Base-by-base conservation (phyloP, 768 basidiomycete species). In the Pisolithus albus region DNA sequence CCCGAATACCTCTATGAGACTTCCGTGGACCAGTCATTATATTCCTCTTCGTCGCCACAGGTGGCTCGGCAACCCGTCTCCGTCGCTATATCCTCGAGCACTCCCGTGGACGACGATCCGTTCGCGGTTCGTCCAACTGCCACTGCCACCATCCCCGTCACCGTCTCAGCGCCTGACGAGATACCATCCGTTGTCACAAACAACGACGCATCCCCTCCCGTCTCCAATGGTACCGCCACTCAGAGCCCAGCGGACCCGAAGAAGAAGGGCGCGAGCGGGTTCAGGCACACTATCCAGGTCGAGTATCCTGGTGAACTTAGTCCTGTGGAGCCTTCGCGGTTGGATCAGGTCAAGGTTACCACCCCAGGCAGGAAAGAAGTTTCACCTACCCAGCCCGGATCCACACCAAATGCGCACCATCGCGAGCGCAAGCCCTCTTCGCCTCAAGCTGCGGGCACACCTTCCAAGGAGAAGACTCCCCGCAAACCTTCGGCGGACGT, bases 251-350 rank as follows among this genome's bases (percentile, higher is more conserved):
- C 69, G 4, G 72, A 84, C 46, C 52, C 65, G 50, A 81, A 79
- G 64, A 72, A 76, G 56, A 81, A 72, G 53, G 71, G 69, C 18
- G 18, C 61, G 7, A 26, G 55, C 2, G 75, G 75, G 49, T 84
- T 88, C 67, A 75, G 92, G 46, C 93, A 98, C 68, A 98, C 96
- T 9, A 90, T 98, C 44, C 96, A 98, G 67, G 87, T 98, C 53
- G 96, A 99, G 69, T 98, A 97, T 60, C 52, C 59, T 5, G 88
- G 86, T 52, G 84, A 84, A 50, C 77, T 59, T 28, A 51, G 51
- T 3, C 36, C 78, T 5, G 57, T 55, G 39, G 65, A 64, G 13
- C 61, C 42, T 9, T 47, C 43, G 47, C 61, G 3, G 24, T 51
- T 57, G 41, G 58, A 53, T 28, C 67, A 66, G 28, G 49, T 55